phyloP scores from a whole-genome alignment of 2,329 filamentous ascomycete species.

The Clonostachys rosea region DNA sequence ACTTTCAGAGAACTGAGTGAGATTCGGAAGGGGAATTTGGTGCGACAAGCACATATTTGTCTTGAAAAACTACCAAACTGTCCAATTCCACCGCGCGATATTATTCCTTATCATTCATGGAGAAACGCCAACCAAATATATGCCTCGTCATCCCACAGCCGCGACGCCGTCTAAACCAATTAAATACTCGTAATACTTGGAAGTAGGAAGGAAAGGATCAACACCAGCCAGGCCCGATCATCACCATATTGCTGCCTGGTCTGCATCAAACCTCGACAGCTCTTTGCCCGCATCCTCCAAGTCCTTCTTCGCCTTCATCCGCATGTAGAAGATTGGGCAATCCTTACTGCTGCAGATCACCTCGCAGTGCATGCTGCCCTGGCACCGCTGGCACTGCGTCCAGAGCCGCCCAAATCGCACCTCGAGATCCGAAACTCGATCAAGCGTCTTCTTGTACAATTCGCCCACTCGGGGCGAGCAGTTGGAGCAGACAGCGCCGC shows the following conservation, averaged over 20 bases:
- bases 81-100: too few relatives aligned
- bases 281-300: slow-evolving; percentile 93
- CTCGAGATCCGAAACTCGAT: slow-evolving; percentile 86
- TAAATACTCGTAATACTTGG: too few relatives aligned
- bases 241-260: slow-evolving; percentile 64
- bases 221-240: neutral
- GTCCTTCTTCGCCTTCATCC: slow-evolving; percentile 99
- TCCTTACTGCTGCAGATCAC: slow-evolving; percentile 96
- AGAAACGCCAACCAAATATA: too few relatives aligned
- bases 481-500: slow-evolving; percentile 82
- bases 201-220: too few relatives aligned
- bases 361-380: slow-evolving; percentile 96
- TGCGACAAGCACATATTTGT: too few relatives aligned
- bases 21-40: too few relatives aligned
- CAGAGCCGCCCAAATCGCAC: slow-evolving; percentile 88
- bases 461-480: slow-evolving; percentile 84
- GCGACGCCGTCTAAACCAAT: too few relatives aligned
- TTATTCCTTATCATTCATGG: too few relatives aligned
- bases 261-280: slow-evolving; percentile 81
- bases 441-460: slow-evolving; percentile 86
- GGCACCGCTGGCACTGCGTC: slow-evolving; percentile 97
- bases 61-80: too few relatives aligned
- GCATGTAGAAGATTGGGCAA: slow-evolving; percentile 99
- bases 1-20: too few relatives aligned
- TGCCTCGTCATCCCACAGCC: too few relatives aligned